phyloP scores from a whole-genome alignment of 495 filamentous ascomycete species.

The Letharia columbiana region DNA sequence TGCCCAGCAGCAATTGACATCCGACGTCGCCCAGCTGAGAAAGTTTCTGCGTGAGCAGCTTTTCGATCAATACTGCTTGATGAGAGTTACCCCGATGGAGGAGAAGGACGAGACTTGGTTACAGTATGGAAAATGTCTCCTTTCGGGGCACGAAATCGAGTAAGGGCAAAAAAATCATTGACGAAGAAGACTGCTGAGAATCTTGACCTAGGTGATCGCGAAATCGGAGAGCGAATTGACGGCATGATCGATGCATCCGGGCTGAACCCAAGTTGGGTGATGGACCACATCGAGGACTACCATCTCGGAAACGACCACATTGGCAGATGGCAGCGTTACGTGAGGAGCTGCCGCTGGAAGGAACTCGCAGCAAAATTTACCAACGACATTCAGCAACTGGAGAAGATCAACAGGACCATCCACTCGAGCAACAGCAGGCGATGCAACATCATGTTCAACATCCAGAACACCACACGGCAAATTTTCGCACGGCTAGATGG shows the following conservation, averaged over 20 bases:
- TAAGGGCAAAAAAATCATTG: not conserved
- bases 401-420: not conserved
- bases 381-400: not conserved
- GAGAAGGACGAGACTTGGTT: not conserved
- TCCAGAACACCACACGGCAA: not conserved
- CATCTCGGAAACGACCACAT: not conserved
- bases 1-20: not conserved
- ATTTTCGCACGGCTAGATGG: not conserved
- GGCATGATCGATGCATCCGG: not conserved
- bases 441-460: not conserved
- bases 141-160: not conserved
- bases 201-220: not conserved
- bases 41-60: not conserved
- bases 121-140: not conserved
- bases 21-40: not conserved
- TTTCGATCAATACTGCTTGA: not conserved
- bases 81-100: not conserved
- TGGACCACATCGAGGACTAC: not conserved
- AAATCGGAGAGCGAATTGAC: not conserved
- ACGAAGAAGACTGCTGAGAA: not conserved
- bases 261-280: not conserved
- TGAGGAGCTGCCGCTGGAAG: not conserved
- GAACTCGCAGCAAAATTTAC: not conserved
- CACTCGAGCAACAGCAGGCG: not conserved
- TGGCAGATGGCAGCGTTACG: constrained; percentile 1